Percentiles rank a stretch among this genome's conserved stretches.
These are phyloP conservation scores for Polychytrium aggregatum DNA, from an alignment of 192 early-diverging fungal genomes.

Conservation along the genomic window DNA sequence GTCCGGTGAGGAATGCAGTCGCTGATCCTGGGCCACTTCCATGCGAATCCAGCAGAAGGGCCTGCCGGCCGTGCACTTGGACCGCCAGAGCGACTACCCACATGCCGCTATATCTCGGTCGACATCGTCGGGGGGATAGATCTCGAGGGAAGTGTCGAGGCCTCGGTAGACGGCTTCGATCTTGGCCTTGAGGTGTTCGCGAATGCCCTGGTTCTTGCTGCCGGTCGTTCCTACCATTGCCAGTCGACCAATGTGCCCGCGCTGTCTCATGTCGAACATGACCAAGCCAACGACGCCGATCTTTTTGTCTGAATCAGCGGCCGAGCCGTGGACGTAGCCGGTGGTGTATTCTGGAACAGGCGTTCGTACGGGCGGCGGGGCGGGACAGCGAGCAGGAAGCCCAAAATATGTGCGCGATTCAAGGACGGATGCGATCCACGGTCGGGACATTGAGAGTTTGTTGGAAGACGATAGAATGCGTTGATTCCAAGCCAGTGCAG, in stretches of 20 bases:
- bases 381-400: too few species aligned
- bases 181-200: conserved; percentile 14
- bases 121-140: conserved; percentile 21
- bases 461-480: too few species aligned
- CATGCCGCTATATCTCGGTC: conserved; percentile 26
- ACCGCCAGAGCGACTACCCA: conserved; percentile 1
- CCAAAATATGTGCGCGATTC: too few species aligned
- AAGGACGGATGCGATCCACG: too few species aligned
- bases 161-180: conserved; percentile 16
- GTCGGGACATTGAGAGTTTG: too few species aligned
- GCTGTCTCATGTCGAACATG: conserved; percentile 24
- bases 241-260: conserved; percentile 18
- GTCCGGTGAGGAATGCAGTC: neutral
- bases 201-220: conserved; percentile 22
- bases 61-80: neutral
- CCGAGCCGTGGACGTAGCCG: conserved; percentile 16
- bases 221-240: conserved; percentile 33
- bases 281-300: conserved; percentile 29
- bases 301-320: conserved; percentile 21
- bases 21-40: too few species aligned
- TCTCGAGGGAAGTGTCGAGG: conserved; percentile 17
- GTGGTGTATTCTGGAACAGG: conserved; percentile 29
- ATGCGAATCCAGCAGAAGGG: neutral
- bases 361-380: too few species aligned
- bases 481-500: too few species aligned